Evolutionary conservation across 169 alveolate genomes (phyloP), one percentile per base, ranked within the genome.

Genomic region (Cyclospora cayetanensis): DNA sequence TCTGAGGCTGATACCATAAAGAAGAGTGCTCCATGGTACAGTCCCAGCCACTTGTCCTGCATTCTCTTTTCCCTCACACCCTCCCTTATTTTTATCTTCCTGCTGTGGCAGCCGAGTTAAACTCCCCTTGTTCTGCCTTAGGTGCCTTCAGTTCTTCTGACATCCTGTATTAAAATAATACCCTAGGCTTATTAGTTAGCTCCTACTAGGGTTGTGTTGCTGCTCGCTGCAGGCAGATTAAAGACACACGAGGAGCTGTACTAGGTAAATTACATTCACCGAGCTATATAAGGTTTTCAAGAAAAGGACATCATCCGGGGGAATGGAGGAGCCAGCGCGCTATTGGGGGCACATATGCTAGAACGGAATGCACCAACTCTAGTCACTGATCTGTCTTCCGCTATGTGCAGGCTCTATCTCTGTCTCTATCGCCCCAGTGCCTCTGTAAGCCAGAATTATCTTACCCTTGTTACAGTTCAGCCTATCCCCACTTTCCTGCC

Each of bases 11-110:
- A 72, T 11, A 72, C 83, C 20, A 5, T 72, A 41, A 72, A 72
- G 83, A 72, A 72, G 15, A 41, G 83, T 18, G 83, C 83, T 31
- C 39, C 83, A 37, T 72, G 83, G 83, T 72, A n/a, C n/a, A n/a
- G n/a, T n/a, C n/a, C n/a, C n/a, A n/a, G n/a, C n/a, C n/a, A n/a
- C n/a, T n/a, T n/a, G n/a, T n/a, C n/a, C n/a, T n/a, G n/a, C n/a
- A n/a, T n/a, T n/a, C n/a, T n/a, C n/a, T n/a, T n/a, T n/a, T n/a
- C n/a, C n/a, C n/a, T n/a, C n/a, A n/a, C n/a, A n/a, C n/a, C n/a
- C n/a, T n/a, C n/a, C n/a, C n/a, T n/a, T n/a, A n/a, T n/a, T n/a
- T n/a, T n/a, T n/a, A 20, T 5, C 27, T 20, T 0, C 37, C 70
- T 55, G n/a, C 0, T 12, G 5, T 5, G 27, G 29, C 1, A 55